Evolutionary conservation across 225 moss, liverwort and hornwort species (phyloP).

Genomic region (Lunularia cruciata): DNA sequence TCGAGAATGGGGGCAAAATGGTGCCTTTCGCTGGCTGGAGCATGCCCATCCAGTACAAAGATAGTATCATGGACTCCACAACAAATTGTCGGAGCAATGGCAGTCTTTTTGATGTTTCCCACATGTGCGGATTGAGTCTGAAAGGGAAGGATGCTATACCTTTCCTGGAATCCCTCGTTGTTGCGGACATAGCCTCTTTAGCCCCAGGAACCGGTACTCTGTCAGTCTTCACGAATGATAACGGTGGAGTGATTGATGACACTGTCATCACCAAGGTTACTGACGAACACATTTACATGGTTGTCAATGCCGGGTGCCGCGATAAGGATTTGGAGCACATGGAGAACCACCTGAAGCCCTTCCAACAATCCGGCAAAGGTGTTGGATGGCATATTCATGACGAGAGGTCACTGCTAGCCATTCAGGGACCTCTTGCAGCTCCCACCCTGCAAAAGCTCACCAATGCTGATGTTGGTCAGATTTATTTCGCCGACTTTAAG

Average conservation of each 20-base stretch:
- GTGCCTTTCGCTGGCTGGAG: conserved; percentile 97
- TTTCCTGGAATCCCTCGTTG: conserved; percentile 88
- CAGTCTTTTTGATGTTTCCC: conserved; percentile 89
- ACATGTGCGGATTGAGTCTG: conserved; percentile 89
- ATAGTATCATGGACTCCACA: conserved; percentile 96
- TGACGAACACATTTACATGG: conserved; percentile 92
- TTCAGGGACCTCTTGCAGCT: conserved; percentile 80
- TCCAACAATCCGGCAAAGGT: conserved; percentile 81
- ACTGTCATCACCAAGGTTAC: conserved; percentile 94
- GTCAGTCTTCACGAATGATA: conserved; percentile 91
- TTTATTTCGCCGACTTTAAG: conserved; percentile 88
- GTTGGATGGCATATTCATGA: conserved; percentile 99
- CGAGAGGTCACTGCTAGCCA: conserved; percentile 81
- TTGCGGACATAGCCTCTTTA: conserved; percentile 78
- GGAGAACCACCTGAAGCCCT: conserved; percentile 82
- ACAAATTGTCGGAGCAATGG: conserved; percentile 80
- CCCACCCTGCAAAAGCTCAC: conserved; percentile 78
- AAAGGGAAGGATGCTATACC: conserved; percentile 88
- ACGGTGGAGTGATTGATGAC: conserved; percentile 90
- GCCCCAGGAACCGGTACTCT: conserved; percentile 74
- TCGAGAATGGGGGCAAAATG: conserved; percentile 97
- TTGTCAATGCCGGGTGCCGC: conserved; percentile 97
- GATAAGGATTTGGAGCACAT: conserved; percentile 98
- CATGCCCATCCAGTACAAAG: conserved; percentile 99
- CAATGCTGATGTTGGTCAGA: conserved; percentile 78